Percentiles rank a stretch among this genome's conserved stretches.
These are phyloP conservation scores for Adansonia rubrostipa DNA, from an alignment of 441 rosid species.

Conservation along the genomic window DNA sequence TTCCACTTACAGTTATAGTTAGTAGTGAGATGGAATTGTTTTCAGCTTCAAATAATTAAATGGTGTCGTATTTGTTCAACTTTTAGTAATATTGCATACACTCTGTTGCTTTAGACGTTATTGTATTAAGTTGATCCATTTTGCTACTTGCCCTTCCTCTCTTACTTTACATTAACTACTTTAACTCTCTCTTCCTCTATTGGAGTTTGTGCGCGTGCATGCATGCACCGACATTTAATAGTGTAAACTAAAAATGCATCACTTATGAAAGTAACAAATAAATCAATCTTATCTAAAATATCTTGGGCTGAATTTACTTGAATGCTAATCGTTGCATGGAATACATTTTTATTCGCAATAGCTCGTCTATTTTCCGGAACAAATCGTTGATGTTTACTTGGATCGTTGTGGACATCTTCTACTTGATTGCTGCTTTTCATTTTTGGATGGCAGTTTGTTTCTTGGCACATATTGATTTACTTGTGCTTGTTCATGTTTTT, in stretches of 20 bases:
- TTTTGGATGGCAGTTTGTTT: constrained; percentile 17
- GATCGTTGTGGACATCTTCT: neutral
- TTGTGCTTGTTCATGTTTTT: constrained; percentile 8
- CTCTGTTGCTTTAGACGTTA: neutral
- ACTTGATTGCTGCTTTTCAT: constrained; percentile 2
- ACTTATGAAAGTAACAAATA: neutral
- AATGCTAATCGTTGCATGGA: neutral
- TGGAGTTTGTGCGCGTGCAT: neutral
- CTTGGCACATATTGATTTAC: neutral
- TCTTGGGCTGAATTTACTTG: constrained; percentile 1
- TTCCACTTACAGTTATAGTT: neutral
- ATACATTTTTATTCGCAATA: neutral
- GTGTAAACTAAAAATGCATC: neutral
- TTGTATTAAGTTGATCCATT: neutral
- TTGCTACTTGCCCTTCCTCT: neutral
- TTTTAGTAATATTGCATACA: neutral
- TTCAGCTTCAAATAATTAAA: constrained; percentile 7
- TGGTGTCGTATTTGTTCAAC: neutral
- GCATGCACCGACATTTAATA: neutral
- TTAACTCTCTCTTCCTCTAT: constrained; percentile 7
- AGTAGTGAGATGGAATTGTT: neutral
- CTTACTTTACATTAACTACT: neutral
- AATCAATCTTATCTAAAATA: constrained; percentile 7
- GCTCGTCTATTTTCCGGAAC: constrained; percentile 1
- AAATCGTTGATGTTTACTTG: neutral